Evolutionary conservation across 441 rosid genomes (phyloP), one percentile per base, ranked within the genome.

Genomic region (Sinapis alba): DNA sequence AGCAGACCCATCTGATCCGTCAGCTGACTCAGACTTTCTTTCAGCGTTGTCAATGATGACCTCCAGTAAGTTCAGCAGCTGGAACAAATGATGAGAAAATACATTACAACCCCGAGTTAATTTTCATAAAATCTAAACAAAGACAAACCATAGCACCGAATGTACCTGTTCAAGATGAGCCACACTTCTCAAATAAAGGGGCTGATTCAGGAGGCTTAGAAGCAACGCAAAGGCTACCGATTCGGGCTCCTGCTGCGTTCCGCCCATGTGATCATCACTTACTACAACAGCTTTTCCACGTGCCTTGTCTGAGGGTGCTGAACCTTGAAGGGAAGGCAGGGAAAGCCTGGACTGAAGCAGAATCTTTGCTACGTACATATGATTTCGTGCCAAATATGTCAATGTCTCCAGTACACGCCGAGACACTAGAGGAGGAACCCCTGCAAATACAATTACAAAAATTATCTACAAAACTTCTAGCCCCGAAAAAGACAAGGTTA

Each of bases 131-230:
- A 24, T 27, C 16, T 13, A 36, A 53, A 60, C 50, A 78, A 65
- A 36, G 23, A 13, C 62, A 2, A 61, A 67, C 65, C 72, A 51
- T 58, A 45, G 20, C 20, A 65, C 56, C 60, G 51, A 19, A 26
- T 18, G 56, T 72, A 93, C 99, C 99, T 91, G 99, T 76, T 96
- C 99, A 71, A 96, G 97, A 84, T 96, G 99, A 65, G 99, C 96
- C 72, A 96, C 80, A 68, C 99, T 96, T 86, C 99, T 88, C 81
- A 89, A 73, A 80, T 96, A 96, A 47, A 96, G 92, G 68, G 99
- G 97, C 78, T 93, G 97, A 80, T 88, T 91, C 84, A 96, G 83
- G 83, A 96, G 98, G 83, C 94, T 86, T 80, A 96, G 82, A 75
- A 96, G 98, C 84, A 93, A 75, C 19, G 88, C 89, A 60, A 93